Evolutionary conservation across 345 rosid genomes (phyloP).

Genomic region (Punica granatum): DNA sequence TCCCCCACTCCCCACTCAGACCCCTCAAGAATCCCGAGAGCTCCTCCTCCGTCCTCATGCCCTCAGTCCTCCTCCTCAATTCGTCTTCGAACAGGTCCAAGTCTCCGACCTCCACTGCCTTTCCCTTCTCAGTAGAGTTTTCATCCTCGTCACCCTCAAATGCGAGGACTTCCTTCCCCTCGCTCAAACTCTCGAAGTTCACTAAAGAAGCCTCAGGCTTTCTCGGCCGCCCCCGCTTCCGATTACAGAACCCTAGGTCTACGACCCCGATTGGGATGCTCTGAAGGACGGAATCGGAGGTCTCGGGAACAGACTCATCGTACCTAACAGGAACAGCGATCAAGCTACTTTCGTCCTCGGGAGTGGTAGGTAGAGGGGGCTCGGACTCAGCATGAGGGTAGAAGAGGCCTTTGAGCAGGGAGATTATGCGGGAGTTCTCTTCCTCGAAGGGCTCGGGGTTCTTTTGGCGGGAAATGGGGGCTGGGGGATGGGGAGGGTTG

Average conservation of each 20-base stretch:
- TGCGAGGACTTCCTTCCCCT: constrained; percentile 12
- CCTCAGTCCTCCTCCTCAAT: constrained; percentile 47
- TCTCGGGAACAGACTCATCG: constrained; percentile 8
- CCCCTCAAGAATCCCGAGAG: constrained; percentile 44
- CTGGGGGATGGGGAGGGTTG: constrained; percentile 13
- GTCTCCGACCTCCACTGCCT: constrained; percentile 18
- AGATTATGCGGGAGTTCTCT: constrained; percentile 39
- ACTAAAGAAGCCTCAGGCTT: constrained; percentile 21
- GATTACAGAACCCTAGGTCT: constrained; percentile 19
- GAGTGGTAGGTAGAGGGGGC: constrained; percentile 1
- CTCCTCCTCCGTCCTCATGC: constrained; percentile 34
- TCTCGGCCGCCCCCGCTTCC: constrained; percentile 65
- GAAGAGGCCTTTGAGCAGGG: constrained; percentile 56
- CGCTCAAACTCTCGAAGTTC: constrained; percentile 14
- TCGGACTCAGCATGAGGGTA: constrained; percentile 23
- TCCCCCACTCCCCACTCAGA: constrained; percentile 60
- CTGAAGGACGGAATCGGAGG: neutral
- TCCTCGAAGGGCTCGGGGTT: constrained; percentile 29
- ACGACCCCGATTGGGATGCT: constrained; percentile 6
- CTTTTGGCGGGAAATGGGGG: constrained; percentile 15
- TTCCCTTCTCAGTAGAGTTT: constrained; percentile 10
- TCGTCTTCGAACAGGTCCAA: constrained; percentile 32
- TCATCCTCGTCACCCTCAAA: constrained; percentile 8
- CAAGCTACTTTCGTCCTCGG: constrained; percentile 19
- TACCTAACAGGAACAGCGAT: constrained; percentile 31